Conservation (phyloP, 768 basidiomycete species). For the Naematelia aurantialba region DNA sequence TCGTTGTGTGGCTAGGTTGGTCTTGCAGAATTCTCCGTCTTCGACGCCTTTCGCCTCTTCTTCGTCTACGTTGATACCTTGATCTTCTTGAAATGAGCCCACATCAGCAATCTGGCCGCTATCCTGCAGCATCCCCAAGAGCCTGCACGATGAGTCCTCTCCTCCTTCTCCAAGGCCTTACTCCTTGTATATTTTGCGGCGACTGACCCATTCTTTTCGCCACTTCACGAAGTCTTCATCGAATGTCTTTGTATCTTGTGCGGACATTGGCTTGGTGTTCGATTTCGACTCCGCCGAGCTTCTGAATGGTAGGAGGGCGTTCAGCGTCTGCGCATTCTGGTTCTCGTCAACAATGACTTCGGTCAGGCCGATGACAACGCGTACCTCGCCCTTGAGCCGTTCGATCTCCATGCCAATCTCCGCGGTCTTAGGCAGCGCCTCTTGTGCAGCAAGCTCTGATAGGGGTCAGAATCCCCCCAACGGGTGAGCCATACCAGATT, state of each 20-base stretch:
- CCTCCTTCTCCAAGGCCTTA: slow-evolving; percentile 51
- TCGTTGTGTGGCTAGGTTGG: neutral
- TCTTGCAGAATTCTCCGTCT: slow-evolving; percentile 59
- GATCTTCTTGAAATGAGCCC: slow-evolving; percentile 64
- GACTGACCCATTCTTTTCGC: slow-evolving; percentile 73
- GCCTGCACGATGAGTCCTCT: slow-evolving; percentile 53
- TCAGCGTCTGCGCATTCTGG: slow-evolving; percentile 31
- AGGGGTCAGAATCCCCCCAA: neutral
- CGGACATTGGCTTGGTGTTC: slow-evolving; percentile 54
- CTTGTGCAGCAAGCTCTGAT: neutral
- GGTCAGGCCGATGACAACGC: slow-evolving; percentile 27
- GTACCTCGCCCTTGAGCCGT: slow-evolving; percentile 59
- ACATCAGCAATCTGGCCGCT: slow-evolving; percentile 65
- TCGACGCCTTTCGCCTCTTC: slow-evolving; percentile 67
- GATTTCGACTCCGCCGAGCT: slow-evolving; percentile 9
- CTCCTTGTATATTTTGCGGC: slow-evolving; percentile 73
- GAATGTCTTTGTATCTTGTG: slow-evolving; percentile 65
- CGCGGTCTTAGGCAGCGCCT: slow-evolving; percentile 62
- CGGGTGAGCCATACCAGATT: slow-evolving; percentile 53
- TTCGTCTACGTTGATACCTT: slow-evolving; percentile 76
- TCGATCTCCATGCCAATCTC: slow-evolving; percentile 61
- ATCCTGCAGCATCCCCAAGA: slow-evolving; percentile 72
- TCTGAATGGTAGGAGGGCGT: slow-evolving; percentile 32
- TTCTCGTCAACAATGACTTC: slow-evolving; percentile 16
- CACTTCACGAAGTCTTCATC: slow-evolving; percentile 74